Conservation (phyloP, 106 monocot species). For the Triglochin maritima region DNA sequence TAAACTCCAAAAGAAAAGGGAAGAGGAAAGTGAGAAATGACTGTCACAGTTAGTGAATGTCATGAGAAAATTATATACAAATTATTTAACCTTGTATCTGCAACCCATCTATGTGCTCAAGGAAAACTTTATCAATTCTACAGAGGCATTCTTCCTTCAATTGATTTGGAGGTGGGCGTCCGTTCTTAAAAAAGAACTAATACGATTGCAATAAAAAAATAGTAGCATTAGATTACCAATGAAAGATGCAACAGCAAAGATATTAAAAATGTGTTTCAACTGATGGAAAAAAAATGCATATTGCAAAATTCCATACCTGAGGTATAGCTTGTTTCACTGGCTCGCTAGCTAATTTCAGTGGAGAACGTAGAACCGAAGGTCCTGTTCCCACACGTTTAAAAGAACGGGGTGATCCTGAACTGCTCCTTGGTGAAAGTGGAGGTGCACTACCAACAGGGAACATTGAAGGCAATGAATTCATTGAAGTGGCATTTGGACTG, state of each 20-base stretch:
- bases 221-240: too few relatives aligned
- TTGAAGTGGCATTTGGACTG: conserved; percentile 39
- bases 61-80: not conserved
- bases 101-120: conserved; percentile 59
- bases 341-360: conserved; percentile 63
- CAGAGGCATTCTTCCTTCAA: conserved; percentile 72
- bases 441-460: conserved; percentile 88
- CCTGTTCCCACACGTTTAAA: conserved; percentile 38
- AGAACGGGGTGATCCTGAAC: conserved; percentile 70
- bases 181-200: conserved; percentile 91
- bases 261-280: too few relatives aligned
- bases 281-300: not conserved
- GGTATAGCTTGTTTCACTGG: conserved; percentile 76
- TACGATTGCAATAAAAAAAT: not conserved
- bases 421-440: conserved; percentile 91
- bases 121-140: conserved; percentile 71
- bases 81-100: conserved; percentile 53
- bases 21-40: too few relatives aligned
- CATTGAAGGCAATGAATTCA: conserved; percentile 64
- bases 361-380: conserved; percentile 61
- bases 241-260: too few relatives aligned
- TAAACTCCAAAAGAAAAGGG: conserved; percentile 3
- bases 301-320: conserved; percentile 35
- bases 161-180: conserved; percentile 62
- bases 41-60: too few relatives aligned